These are phyloP conservation scores for Fusarium torulosum DNA, from an alignment of 2,329 filamentous ascomycete genomes.

Conservation along the genomic window DNA sequence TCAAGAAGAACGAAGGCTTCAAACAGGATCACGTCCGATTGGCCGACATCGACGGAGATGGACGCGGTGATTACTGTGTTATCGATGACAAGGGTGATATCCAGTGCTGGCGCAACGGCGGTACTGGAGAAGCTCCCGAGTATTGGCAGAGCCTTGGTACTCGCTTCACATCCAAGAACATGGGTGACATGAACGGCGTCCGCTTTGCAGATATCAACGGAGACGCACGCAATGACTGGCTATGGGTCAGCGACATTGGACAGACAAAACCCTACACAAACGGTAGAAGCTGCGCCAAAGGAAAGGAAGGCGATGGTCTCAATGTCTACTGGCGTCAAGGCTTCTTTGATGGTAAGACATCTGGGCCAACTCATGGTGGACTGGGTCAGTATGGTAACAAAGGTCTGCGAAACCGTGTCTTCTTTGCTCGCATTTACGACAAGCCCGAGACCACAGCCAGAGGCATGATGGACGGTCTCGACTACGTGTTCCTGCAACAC, in stretches of 20 bases:
- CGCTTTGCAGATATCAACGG: constrained; percentile 43
- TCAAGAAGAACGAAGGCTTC: constrained; percentile 11
- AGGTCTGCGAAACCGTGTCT: constrained; percentile 7
- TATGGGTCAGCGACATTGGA: constrained; percentile 41
- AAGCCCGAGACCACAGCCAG: constrained; percentile 1
- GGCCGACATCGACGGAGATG: constrained; percentile 49
- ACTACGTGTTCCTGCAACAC: constrained; percentile 33
- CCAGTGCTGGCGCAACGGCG: constrained; percentile 52
- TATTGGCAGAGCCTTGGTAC: constrained; percentile 53
- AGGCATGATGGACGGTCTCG: constrained; percentile 10
- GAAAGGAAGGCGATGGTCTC: constrained; percentile 38
- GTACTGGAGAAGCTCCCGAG: constrained; percentile 44
- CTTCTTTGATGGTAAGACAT: constrained; percentile 11
- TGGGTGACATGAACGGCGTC: constrained; percentile 40
- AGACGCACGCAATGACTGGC: constrained; percentile 42
- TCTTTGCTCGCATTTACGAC: constrained; percentile 34
- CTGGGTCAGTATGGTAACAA: constrained; percentile 13
- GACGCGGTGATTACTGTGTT: constrained; percentile 52
- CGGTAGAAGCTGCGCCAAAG: constrained; percentile 34
- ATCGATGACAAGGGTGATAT: constrained; percentile 45
- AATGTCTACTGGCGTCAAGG: constrained; percentile 42
- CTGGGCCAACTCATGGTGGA: constrained; percentile 1
- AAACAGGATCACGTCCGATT: constrained; percentile 42
- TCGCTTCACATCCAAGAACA: constrained; percentile 37
- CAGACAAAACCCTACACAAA: constrained; percentile 43